These are phyloP conservation scores for Agroathelia rolfsii DNA, from an alignment of 1,284 basidiomycete genomes.

Conservation along the genomic window DNA sequence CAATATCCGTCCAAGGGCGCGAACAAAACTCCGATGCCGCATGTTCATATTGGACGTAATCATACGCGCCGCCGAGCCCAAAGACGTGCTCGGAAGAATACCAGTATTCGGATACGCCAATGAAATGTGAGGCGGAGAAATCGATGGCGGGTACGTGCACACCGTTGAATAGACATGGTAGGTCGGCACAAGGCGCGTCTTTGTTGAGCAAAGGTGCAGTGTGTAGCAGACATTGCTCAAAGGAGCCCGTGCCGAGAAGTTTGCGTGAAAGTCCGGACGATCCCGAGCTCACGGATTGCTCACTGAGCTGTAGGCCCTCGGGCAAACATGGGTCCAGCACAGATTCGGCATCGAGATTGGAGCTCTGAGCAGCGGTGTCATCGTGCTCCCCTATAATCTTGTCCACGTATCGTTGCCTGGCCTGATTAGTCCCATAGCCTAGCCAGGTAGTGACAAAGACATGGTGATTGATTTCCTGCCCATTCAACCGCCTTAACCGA, in stretches of 20 bases:
- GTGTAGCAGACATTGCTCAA: constrained; percentile 70
- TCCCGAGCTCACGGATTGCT: constrained; percentile 36
- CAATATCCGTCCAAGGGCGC: constrained; percentile 71
- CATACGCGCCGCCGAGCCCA: constrained; percentile 88
- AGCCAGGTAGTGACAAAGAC: constrained; percentile 99
- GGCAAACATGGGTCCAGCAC: constrained; percentile 89
- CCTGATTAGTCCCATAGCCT: constrained; percentile 96
- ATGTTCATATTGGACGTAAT: constrained; percentile 92
- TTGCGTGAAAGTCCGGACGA: constrained; percentile 38
- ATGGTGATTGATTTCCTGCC: constrained; percentile 80
- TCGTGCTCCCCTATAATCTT: constrained; percentile 51
- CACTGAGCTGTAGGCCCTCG: constrained; percentile 51
- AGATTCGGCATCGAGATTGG: constrained; percentile 23
- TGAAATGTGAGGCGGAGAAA: constrained; percentile 87
- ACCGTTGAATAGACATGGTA: constrained; percentile 96
- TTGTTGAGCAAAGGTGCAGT: constrained; percentile 83
- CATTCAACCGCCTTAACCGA: constrained; percentile 72
- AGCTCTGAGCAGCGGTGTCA: constrained; percentile 19
- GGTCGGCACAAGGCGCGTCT: constrained; percentile 70
- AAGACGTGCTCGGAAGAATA: constrained; percentile 97
- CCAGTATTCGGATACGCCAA: constrained; percentile 99
- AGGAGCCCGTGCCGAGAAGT: constrained; percentile 86
- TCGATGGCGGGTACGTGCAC: constrained; percentile 88
- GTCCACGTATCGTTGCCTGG: constrained; percentile 83
- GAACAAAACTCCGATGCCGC: constrained; percentile 84